Percentiles rank a stretch among this genome's conserved stretches.
Evolutionary conservation across 805 yeast species (phyloP).

Genomic region (Candida tallmaniae): DNA sequence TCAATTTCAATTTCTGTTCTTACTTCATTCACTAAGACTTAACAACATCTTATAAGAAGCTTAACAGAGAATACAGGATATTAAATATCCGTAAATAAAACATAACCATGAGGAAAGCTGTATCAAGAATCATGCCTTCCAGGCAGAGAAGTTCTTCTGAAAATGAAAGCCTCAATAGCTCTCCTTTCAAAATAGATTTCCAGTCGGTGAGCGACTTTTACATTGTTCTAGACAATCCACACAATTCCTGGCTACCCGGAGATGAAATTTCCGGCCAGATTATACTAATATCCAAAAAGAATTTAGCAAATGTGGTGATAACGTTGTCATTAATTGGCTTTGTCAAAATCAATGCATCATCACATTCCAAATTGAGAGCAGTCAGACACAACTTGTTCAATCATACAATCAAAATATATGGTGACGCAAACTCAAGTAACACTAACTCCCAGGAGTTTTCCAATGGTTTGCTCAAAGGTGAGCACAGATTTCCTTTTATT

Average conservation of each 20-base stretch:
- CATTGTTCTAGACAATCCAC: conserved; percentile 69
- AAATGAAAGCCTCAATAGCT: neutral
- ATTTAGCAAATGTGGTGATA: conserved; percentile 49
- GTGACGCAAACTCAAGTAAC: conserved; percentile 22
- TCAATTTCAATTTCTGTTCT: no score
- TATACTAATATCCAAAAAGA: conserved; percentile 51
- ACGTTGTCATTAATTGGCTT: conserved; percentile 53
- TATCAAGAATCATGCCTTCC: conserved; percentile 36
- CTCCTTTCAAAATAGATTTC: conserved; percentile 21
- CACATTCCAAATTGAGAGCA: conserved; percentile 51
- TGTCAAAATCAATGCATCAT: conserved; percentile 50
- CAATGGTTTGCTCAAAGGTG: conserved; percentile 68
- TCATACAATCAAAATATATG: conserved; percentile 57
- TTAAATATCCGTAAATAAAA: no score
- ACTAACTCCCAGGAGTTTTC: conserved; percentile 19
- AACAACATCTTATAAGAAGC: no score
- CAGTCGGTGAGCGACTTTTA: conserved; percentile 59
- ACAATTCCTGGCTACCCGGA: conserved; percentile 74
- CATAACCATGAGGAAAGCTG: conserved; percentile 55
- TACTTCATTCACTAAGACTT: no score
- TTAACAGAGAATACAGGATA: no score
- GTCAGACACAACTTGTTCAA: conserved; percentile 51
- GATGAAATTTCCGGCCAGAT: conserved; percentile 67
- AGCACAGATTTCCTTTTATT: conserved; percentile 82
- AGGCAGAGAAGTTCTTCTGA: conserved; percentile 12